Base-by-base conservation (phyloP, 2,329 filamentous ascomycete species). In the Microdochium bolleyi region DNA sequence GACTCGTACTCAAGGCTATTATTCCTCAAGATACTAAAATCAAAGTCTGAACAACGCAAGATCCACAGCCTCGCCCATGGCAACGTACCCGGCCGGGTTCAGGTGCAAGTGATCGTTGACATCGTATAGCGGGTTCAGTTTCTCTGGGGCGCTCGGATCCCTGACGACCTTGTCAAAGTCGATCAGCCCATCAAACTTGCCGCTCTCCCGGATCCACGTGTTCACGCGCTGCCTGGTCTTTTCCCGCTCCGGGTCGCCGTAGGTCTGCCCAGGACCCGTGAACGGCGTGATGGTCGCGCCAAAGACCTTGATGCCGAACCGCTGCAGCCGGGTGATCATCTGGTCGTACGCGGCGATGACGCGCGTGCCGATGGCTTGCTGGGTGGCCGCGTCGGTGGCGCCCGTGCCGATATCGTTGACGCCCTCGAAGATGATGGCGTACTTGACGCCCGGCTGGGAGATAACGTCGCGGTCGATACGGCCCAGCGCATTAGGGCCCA, bases 381-480 rank as follows among this genome's bases (percentile, higher is more conserved):
- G 81, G 0, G 72, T 67, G 0, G 61, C 63, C 0, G 64, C 50
- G 7, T 73, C 73, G 0, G 73, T 58, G 0, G 62, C 62, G 0
- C 77, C 76, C 1, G 69, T 73, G 37, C 83, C 83, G 54, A 87
- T 83, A 60, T 86, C 83, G 60, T 85, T 85, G 37, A 86, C 79
- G 19, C 83, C 83, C 60, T 83, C 78, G 62, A 80, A 85, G 25
- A 86, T 65, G 62, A 86, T 70, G 30, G 74, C 77, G 62, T 80
- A 84, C 38, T 68, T 65, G 7, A 83, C 73, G 2, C 73, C 75
- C 0, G 75, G 65, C 41, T 83, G 81, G 0, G 79, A 68, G 2
- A 85, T 69, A 1, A 84, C 75, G 61, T 87, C 83, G 14, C 82
- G 72, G 58, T 84, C 80, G 44, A 85, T 67, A 19, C 82, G 74